Percentiles rank a stretch among this genome's conserved stretches.
Evolutionary conservation across 2,329 filamentous ascomycete genomes (phyloP).

Genomic region (Ophiosphaerella herpotricha): DNA sequence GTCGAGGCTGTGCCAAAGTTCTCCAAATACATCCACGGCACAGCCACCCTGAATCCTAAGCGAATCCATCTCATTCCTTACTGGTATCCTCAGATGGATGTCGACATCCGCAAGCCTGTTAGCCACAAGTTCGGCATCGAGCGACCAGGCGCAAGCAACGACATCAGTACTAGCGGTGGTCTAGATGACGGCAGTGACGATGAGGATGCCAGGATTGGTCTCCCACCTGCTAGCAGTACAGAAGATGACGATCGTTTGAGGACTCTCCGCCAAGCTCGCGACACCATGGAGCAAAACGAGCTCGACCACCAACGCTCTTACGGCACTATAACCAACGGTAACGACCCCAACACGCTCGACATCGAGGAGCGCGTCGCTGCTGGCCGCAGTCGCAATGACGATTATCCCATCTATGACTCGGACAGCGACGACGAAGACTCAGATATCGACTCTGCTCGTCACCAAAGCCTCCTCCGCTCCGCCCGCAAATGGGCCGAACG

Average conservation of each 20-base stretch:
- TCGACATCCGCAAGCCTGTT: slow-evolving; percentile 92
- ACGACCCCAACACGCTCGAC: slow-evolving; percentile 61
- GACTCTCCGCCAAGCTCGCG: slow-evolving; percentile 56
- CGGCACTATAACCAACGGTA: slow-evolving; percentile 44
- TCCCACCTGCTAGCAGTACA: slow-evolving; percentile 33
- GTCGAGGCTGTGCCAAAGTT: slow-evolving; percentile 99
- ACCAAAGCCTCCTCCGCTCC: slow-evolving; percentile 78
- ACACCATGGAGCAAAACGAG: slow-evolving; percentile 57
- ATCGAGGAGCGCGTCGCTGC: slow-evolving; percentile 81
- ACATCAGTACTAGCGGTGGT: slow-evolving; percentile 76
- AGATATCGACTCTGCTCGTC: slow-evolving; percentile 68
- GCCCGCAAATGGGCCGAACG: slow-evolving; percentile 58
- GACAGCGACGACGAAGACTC: slow-evolving; percentile 81
- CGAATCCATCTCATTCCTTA: slow-evolving; percentile 90
- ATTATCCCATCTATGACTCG: slow-evolving; percentile 89
- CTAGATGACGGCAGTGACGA: slow-evolving; percentile 76
- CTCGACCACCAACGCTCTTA: slow-evolving; percentile 55
- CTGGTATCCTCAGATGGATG: slow-evolving; percentile 98
- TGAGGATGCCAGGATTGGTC: slow-evolving; percentile 46
- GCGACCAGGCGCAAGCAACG: slow-evolving; percentile 73
- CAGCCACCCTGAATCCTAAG: slow-evolving; percentile 81
- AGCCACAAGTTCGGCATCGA: slow-evolving; percentile 91
- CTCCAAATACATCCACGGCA: slow-evolving; percentile 98
- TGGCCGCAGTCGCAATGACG: slow-evolving; percentile 64
- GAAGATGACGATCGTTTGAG: slow-evolving; percentile 52